These are phyloP conservation scores for Xerocomellus amylosporus DNA, from an alignment of 768 basidiomycete genomes.

Conservation along the genomic window DNA sequence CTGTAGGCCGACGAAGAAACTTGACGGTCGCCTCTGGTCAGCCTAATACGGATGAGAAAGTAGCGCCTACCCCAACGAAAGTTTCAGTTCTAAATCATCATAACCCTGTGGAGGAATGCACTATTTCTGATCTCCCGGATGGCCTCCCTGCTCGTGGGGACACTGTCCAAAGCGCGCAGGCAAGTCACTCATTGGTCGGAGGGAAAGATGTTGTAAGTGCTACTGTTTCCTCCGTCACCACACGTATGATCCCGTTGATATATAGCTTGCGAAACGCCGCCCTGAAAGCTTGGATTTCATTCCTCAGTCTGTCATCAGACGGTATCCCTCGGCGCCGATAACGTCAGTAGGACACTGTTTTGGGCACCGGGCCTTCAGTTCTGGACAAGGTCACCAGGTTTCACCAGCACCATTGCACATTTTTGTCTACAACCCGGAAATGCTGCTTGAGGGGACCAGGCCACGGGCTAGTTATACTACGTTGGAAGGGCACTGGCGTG, in stretches of 20 bases:
- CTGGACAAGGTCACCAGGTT: background rate
- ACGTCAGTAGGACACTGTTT: background rate
- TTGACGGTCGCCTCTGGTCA: constrained; percentile 4
- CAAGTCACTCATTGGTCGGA: background rate
- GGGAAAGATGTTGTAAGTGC: constrained; percentile 11
- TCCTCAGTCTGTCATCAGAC: constrained; percentile 27
- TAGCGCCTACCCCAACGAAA: background rate
- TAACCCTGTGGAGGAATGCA: background rate
- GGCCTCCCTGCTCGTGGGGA: background rate
- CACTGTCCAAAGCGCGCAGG: background rate
- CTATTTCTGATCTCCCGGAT: background rate
- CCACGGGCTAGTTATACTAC: constrained; percentile 4
- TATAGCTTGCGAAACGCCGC: constrained; percentile 8
- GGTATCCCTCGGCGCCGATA: constrained; percentile 14
- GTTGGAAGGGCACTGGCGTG: background rate
- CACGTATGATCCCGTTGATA: background rate
- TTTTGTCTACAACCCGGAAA: background rate
- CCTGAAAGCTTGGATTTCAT: constrained; percentile 25
- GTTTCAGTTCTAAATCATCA: background rate
- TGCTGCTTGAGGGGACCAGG: background rate
- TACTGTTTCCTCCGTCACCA: background rate
- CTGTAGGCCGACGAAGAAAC: background rate
- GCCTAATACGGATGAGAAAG: background rate
- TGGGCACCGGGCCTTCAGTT: background rate
- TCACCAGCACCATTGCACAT: background rate